A percentile compares a stretch with the other conserved stretches of the same genome.
phyloP scores from a whole-genome alignment of 768 basidiomycete genomes.

The Pleurotus eryngii region DNA sequence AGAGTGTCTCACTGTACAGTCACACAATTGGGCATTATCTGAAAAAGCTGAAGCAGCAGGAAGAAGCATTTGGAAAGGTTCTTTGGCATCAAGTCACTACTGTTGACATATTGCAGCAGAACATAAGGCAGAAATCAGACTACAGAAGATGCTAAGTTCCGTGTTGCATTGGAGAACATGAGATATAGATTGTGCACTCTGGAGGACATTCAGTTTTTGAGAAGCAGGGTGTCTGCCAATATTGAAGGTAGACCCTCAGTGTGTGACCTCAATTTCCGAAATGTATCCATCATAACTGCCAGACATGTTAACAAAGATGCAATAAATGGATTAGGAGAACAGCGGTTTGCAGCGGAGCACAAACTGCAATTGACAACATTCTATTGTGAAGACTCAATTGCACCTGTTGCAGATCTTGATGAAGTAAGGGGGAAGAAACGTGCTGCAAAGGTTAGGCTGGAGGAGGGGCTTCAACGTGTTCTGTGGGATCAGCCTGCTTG shows the following conservation, averaged over 20 bases:
- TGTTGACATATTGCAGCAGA: constrained; percentile 25
- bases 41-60: constrained; percentile 11
- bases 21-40: constrained; percentile 8
- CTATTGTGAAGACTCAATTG: constrained; percentile 21
- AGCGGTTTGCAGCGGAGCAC: constrained; percentile 26
- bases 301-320: constrained; percentile 26
- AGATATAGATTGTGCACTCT: constrained; percentile 18
- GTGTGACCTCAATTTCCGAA: constrained; percentile 15
- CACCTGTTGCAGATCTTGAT: background rate
- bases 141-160: constrained; percentile 20
- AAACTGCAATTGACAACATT: constrained; percentile 21
- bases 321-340: constrained; percentile 23
- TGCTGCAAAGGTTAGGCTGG: too few relatives aligned
- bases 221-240: constrained; percentile 6
- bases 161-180: constrained; percentile 27
- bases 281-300: constrained; percentile 30
- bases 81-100: constrained; percentile 30
- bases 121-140: constrained; percentile 26
- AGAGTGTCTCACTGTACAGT: constrained; percentile 17
- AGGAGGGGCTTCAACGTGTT: too few relatives aligned
- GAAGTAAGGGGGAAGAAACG: background rate
- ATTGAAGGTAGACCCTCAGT: background rate
- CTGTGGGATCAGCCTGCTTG: too few relatives aligned
- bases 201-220: constrained; percentile 21
- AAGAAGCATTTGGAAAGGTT: constrained; percentile 20